Base-by-base conservation (phyloP, 345 rosid species). In the Hibiscus trionum region DNA sequence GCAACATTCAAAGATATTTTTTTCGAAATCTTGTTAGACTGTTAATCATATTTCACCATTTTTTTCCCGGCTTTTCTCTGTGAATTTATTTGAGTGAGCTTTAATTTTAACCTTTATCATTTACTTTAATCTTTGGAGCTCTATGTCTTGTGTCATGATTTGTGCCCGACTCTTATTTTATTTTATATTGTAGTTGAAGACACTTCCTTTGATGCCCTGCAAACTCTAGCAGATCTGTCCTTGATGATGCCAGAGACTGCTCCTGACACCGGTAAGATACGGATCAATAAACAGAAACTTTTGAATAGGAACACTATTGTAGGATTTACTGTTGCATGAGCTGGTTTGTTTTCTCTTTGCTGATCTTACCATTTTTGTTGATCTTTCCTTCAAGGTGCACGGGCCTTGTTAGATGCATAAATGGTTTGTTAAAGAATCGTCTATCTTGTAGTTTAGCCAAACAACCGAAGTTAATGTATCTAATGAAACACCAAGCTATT, bases 231-330 rank as follows among this genome's bases (percentile, higher is more conserved):
- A 66, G 90, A 91, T 82, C 68, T 91, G 53, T 89, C 92, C 66
- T 80, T 91, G 83, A 83, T 86, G 91, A 80, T 85, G 86, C 91
- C 95, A 64, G 88, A 87, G 70, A 79, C 85, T 78, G 80, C 88
- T 47, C 16, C 66, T 4, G 92, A 90, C 61, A 86, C 87, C 44
- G 89, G 96, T 90, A 77, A 70, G 87, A 71, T 69, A 74, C 77
- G 37, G 64, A 29, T 19, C 62, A 49, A 62, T 27, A 50, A 47
- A 49, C 21, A 16, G 8, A 39, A 70, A 55, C 63, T 55, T 56
- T 55, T 11, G 49, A 29, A 56, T 57, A 11, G 5, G 24, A 21
- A 9, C 42, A 42, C 42, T 50, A 57, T 72, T 9, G 1, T 27
- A 61, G 8, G 58, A 37, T 19, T 44, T 29, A 60, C 67, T 59